phyloP scores from a whole-genome alignment of 768 basidiomycete species.

The Tubosaeta sp. region DNA sequence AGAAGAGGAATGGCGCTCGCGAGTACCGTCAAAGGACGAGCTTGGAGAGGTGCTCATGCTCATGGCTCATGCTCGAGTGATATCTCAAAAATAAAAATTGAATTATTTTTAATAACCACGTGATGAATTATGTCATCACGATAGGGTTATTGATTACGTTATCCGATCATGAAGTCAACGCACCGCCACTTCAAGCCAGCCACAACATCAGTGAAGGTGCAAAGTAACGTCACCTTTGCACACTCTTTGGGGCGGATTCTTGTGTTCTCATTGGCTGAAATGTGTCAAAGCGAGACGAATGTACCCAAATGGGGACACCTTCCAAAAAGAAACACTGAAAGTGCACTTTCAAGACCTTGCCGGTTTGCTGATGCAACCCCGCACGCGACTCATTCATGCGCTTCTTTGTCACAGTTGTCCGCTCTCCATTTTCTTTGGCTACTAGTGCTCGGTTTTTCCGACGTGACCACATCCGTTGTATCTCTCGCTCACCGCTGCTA shows the following conservation, averaged over 20 bases:
- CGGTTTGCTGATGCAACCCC: too few relatives aligned
- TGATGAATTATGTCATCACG: not conserved
- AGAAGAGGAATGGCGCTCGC: conserved; percentile 18
- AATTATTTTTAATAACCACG: not conserved
- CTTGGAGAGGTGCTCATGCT: conserved; percentile 7
- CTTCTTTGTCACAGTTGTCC: not conserved
- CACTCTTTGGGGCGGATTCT: too few relatives aligned
- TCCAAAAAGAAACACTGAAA: too few relatives aligned
- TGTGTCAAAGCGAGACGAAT: too few relatives aligned
- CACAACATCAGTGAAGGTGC: too few relatives aligned
- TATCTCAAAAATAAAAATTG: not conserved
- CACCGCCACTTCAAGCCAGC: too few relatives aligned
- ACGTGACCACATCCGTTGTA: conserved; percentile 7
- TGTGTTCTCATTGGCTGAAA: too few relatives aligned
- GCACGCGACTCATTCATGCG: conserved; percentile 2
- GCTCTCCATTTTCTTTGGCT: not conserved
- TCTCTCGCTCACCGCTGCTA: conserved; percentile 10
- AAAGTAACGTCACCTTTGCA: too few relatives aligned
- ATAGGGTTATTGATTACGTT: not conserved
- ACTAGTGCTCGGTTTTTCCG: not conserved
- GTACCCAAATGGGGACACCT: too few relatives aligned
- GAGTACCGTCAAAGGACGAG: conserved; percentile 16
- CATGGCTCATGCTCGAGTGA: conserved; percentile 8
- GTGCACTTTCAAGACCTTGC: too few relatives aligned
- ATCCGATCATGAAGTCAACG: not conserved